Conservation (phyloP, 345 rosid species). For the Durio zibethinus region DNA sequence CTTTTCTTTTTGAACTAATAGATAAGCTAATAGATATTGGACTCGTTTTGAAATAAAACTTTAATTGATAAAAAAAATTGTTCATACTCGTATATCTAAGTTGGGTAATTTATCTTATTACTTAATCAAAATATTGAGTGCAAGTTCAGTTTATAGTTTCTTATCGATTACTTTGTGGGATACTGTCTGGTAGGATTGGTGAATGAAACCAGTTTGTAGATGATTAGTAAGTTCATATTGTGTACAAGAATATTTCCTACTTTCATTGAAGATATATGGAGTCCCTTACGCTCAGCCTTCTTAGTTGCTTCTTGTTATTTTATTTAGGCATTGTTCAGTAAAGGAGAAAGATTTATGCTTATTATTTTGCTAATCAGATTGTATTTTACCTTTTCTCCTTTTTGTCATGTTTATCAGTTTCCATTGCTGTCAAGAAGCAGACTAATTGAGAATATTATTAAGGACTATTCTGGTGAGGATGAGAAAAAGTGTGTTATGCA, state of each 20-base stretch:
- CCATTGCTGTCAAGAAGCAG: slow-evolving; percentile 88
- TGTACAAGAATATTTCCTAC: not conserved
- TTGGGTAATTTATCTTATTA: not conserved
- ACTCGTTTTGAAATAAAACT: not conserved
- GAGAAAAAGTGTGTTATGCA: slow-evolving; percentile 45
- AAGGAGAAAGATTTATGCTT: not conserved
- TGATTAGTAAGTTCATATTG: not conserved
- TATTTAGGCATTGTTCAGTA: not conserved
- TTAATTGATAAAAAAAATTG: not conserved
- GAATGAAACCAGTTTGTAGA: not conserved
- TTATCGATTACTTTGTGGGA: not conserved
- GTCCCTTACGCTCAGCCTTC: not conserved
- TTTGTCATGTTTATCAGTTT: slow-evolving; percentile 46
- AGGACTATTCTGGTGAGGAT: slow-evolving; percentile 32
- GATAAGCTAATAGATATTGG: not conserved
- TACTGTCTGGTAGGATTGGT: not conserved
- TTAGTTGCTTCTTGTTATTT: not conserved
- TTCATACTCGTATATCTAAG: not conserved
- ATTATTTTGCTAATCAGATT: slow-evolving; percentile 10
- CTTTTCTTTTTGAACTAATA: not conserved
- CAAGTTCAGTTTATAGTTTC: not conserved
- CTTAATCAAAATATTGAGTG: not conserved
- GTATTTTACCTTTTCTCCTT: not conserved
- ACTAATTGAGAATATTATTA: slow-evolving; percentile 51
- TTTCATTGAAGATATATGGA: not conserved